A percentile compares a stretch with the other conserved stretches of the same genome.
phyloP scores from a whole-genome alignment of 2,329 filamentous ascomycete species.

The Nigrospora osmanthi region DNA sequence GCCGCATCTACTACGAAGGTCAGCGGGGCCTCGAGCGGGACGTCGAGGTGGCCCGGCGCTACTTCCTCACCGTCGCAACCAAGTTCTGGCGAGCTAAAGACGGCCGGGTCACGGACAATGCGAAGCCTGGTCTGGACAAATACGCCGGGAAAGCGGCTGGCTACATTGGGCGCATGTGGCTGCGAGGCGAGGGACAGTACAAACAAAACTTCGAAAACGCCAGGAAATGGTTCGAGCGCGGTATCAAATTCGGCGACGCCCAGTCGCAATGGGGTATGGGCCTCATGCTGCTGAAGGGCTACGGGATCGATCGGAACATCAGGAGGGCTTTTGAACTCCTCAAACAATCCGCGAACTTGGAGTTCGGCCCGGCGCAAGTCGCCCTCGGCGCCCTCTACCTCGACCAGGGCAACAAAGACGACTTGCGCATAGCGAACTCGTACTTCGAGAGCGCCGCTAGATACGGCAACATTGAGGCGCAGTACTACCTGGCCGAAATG shows the following conservation, averaged over 20 bases:
- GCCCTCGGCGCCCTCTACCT: slow-evolving; percentile 77
- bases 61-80: slow-evolving; percentile 72
- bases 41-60: slow-evolving; percentile 64
- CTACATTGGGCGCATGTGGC: slow-evolving; percentile 80
- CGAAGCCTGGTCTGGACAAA: slow-evolving; percentile 65
- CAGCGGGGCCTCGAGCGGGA: slow-evolving; percentile 68
- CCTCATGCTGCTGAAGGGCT: slow-evolving; percentile 73
- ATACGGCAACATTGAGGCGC: slow-evolving; percentile 79
- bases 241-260: slow-evolving; percentile 66
- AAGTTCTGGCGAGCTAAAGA: slow-evolving; percentile 72
- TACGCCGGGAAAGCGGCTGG: slow-evolving; percentile 77
- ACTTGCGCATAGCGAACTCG: slow-evolving; percentile 68
- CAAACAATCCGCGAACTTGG: slow-evolving; percentile 72
- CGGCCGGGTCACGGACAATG: slow-evolving; percentile 64
- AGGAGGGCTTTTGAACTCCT: slow-evolving; percentile 69
- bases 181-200: slow-evolving; percentile 68
- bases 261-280: slow-evolving; percentile 81
- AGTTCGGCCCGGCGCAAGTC: slow-evolving; percentile 73
- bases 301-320: slow-evolving; percentile 60
- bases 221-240: slow-evolving; percentile 75
- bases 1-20: slow-evolving; percentile 83
- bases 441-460: slow-evolving; percentile 84
- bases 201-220: slow-evolving; percentile 70
- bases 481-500: slow-evolving; percentile 88
- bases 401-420: slow-evolving; percentile 65